A percentile compares a stretch with the other conserved stretches of the same genome.
Conservation (phyloP, 2,329 filamentous ascomycete genomes). For the Monilinia fructicola region DNA sequence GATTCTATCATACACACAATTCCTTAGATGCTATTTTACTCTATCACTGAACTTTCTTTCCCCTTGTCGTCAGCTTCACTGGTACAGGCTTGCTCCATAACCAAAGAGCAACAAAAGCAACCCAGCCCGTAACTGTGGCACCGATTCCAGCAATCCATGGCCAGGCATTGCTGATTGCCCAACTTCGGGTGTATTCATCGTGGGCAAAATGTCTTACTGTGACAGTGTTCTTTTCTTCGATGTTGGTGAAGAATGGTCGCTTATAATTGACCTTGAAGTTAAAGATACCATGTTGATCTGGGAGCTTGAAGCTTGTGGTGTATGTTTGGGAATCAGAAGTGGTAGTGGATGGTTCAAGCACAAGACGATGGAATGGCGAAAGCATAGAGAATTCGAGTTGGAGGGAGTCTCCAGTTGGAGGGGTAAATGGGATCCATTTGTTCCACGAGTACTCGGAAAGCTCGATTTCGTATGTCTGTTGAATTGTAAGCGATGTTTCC, state of each 20-base stretch:
- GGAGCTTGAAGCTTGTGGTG: constrained; percentile 73
- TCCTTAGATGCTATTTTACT: constrained; percentile 1
- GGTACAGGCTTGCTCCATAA: constrained; percentile 67
- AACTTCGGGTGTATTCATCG: constrained; percentile 93
- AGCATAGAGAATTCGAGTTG: constrained; percentile 99
- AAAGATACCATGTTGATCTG: constrained; percentile 98
- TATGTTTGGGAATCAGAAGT: constrained; percentile 72
- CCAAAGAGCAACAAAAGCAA: constrained; percentile 85
- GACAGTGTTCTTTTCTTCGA: constrained; percentile 94
- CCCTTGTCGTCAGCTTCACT: constrained; percentile 35
- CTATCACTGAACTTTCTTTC: constrained; percentile 46
- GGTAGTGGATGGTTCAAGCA: constrained; percentile 58
- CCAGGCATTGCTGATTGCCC: constrained; percentile 85
- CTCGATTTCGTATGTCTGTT: constrained; percentile 57
- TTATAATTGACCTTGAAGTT: constrained; percentile 98
- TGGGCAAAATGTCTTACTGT: constrained; percentile 96
- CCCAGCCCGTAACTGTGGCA: constrained; percentile 78
- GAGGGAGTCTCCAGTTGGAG: constrained; percentile 68
- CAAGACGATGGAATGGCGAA: constrained; percentile 90
- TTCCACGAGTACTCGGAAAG: constrained; percentile 80
- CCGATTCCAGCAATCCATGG: constrained; percentile 90
- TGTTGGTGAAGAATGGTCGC: constrained; percentile 81
- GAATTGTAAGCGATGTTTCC: constrained; percentile 24
- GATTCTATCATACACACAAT: constrained; percentile 36
- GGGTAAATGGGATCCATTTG: constrained; percentile 70